Evolutionary conservation across 2,329 filamentous ascomycete genomes (phyloP), one percentile per base, ranked within the genome.

Genomic region (Trichoderma lentiforme): DNA sequence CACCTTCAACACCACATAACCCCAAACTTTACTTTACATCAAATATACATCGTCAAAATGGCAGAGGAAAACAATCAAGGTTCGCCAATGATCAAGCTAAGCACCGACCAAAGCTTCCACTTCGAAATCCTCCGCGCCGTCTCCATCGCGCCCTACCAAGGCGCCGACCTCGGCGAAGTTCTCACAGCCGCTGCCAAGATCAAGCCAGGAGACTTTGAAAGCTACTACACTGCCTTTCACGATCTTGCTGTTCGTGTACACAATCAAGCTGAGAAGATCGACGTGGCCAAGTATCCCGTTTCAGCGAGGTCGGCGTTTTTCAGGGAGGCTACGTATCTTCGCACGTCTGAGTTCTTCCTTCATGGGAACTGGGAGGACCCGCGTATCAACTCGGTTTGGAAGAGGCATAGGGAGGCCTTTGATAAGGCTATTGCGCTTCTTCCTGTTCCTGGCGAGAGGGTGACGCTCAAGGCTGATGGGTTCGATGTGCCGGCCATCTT

Each of bases 311-410:
- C 73, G 0, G 74, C 77, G 24, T 77, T 73, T 47, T 85, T 85
- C 76, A 79, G 79, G 11, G 80, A 83, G 0, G 77, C 84, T 2
- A 80, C 78, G 1, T 86, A 86, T 76, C 85, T 81, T 73, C 81
- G 84, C 21, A 57, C 73, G 2, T 80, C 84, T 11, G 81, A 82
- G 67, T 85, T 84, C 76, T 85, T 79, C 74, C 77, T 84, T 15
- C 80, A 83, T 67, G 80, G 78, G 14, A 82, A 85, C 74, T 75
- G 74, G 74, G 77, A 73, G 5, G 81, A 86, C 61, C 80, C 83
- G 3, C 79, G 81, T 7, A 81, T 85, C 71, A 78, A 78, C 51
- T 73, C 70, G 3, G 67, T 81, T 1, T 85, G 83, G 82, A 76
- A 76, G 8, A 73, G 78, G 57, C 80, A 82, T 71, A 76, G 74